Evolutionary conservation across 345 rosid genomes (phyloP).

Genomic region (Eucalyptus microcorys): DNA sequence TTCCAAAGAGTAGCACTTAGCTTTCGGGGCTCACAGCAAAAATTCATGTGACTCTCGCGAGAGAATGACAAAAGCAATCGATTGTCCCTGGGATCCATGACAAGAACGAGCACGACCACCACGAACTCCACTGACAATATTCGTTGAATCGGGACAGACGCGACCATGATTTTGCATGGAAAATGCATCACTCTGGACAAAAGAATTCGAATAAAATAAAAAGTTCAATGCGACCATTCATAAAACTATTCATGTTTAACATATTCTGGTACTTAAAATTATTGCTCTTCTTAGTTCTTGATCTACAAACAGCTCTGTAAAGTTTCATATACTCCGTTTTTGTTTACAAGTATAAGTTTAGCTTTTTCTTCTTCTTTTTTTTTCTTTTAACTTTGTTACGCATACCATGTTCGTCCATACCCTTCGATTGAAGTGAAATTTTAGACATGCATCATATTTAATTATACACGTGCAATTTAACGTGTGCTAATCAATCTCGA

Average conservation of each 20-base stretch:
- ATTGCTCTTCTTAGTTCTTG: neutral
- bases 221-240: neutral
- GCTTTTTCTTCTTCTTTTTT: fast-evolving
- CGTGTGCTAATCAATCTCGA: neutral
- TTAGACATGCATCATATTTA: too few relatives aligned
- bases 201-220: neutral
- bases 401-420: fast-evolving
- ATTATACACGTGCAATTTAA: neutral
- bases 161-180: neutral
- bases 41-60: neutral
- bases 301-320: neutral
- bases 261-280: neutral
- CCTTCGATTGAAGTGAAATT: fast-evolving
- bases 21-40: neutral
- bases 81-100: neutral
- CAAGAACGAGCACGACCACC: neutral
- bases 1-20: neutral
- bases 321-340: neutral
- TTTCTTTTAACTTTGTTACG: fast-evolving
- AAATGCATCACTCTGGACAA: neutral
- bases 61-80: neutral
- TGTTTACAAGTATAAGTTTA: neutral
- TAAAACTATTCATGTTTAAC: neutral
- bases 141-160: neutral
- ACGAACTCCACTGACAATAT: neutral